Percentiles rank a stretch among this genome's conserved stretches.
Evolutionary conservation across 2,329 filamentous ascomycete species (phyloP).

Genomic region (Blastomyces silverae): DNA sequence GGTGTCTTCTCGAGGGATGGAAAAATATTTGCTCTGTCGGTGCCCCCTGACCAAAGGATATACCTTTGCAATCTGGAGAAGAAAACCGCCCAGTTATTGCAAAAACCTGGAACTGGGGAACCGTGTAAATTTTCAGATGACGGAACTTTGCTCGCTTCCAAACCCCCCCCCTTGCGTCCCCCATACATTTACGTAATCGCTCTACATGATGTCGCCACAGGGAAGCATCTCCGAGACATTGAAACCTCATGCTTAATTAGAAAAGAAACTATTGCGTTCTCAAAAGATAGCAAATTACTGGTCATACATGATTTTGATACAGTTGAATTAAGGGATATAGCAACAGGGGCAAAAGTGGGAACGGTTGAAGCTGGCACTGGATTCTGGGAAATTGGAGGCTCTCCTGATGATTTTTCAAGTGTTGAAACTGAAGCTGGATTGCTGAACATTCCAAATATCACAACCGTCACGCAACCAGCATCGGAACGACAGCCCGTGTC

Average conservation of each 20-base stretch:
- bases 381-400: not conserved
- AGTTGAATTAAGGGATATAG: not conserved
- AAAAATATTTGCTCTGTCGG: not conserved
- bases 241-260: not conserved
- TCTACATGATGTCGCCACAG: not conserved
- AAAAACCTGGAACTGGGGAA: not conserved
- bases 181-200: not conserved
- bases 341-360: not conserved
- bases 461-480: not conserved
- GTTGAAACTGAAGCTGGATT: not conserved
- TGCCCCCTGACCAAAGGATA: not conserved
- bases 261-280: not conserved
- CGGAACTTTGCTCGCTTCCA: not conserved
- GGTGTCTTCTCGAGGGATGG: not conserved
- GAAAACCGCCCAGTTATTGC: not conserved
- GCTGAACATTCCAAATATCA: not conserved
- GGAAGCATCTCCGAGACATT: not conserved
- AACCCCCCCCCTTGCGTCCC: not conserved
- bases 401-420: not conserved
- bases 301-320: not conserved
- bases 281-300: slow-evolving; percentile 1
- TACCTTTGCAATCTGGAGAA: not conserved
- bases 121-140: not conserved
- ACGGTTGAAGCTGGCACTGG: not conserved
- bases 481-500: not conserved